Evolutionary conservation across 139 green algal species (phyloP), one percentile per base, ranked within the genome.

Genomic region (Volvox africanus): DNA sequence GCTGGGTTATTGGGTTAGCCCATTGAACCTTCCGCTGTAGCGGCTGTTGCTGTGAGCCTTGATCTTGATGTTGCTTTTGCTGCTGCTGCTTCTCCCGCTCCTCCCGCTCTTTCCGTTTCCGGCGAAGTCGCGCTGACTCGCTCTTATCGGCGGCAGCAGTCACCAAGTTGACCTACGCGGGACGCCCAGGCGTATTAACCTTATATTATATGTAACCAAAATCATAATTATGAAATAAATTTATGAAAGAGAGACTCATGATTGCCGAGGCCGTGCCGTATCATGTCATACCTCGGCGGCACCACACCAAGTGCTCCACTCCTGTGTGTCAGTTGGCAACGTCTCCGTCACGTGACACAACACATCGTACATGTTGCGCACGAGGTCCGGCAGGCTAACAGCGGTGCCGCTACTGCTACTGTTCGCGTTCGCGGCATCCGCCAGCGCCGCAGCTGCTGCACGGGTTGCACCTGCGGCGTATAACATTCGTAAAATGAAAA

Each of bases 241-340:
- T n/a, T n/a, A n/a, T n/a, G n/a, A n/a, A n/a, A n/a, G n/a, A n/a
- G n/a, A n/a, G n/a, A n/a, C n/a, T n/a, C n/a, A n/a, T n/a, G n/a
- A n/a, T n/a, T n/a, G n/a, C n/a, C n/a, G n/a, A n/a, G n/a, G n/a
- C n/a, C n/a, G n/a, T 28, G 65, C 16, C 65, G 65, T 73, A 73
- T 12, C 11, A 37, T 65, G 32, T 26, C 76, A 17, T 68, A 95
- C 94, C 93, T 97, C 96, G 26, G 93, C 77, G 0, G 94, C 93
- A 0, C 96, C 95, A 85, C 96, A 97, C 96, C 96, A 98, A 0
- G 96, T 97, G 30, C 62, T 67, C 24, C 95, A 86, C 35, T 76
- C 89, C 0, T 44, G 32, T 13, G 84, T 80, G 89, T 90, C 89
- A 24, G 36, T n/a, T 17, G 61, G 32, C 80, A 87, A 61, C 26